Percentiles rank a stretch among this genome's conserved stretches.
Evolutionary conservation across 2,329 filamentous ascomycete species (phyloP).

Genomic region (Mycosphaerella sp.): DNA sequence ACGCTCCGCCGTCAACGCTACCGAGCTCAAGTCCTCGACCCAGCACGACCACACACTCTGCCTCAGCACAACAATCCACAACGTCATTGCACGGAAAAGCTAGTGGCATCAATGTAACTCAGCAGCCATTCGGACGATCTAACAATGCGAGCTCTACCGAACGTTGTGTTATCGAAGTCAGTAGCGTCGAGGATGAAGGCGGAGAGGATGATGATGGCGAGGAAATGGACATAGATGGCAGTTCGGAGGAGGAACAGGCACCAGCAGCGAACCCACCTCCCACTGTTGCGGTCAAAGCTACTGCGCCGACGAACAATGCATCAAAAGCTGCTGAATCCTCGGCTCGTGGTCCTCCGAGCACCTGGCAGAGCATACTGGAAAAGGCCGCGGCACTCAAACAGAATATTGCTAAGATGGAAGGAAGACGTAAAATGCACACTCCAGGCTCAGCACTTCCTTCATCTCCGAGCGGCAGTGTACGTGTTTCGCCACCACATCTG

Average conservation of each 20-base stretch:
- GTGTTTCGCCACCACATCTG: too few relatives aligned
- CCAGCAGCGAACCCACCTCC: background rate
- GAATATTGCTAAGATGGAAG: slow-evolving; percentile 38
- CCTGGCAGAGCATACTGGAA: slow-evolving; percentile 18
- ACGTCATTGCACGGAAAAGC: background rate
- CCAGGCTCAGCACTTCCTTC: background rate
- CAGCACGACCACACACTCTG: slow-evolving; percentile 54
- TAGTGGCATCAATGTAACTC: background rate
- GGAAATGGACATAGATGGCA: slow-evolving; percentile 27
- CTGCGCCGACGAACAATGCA: background rate
- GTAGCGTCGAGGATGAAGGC: slow-evolving; percentile 57
- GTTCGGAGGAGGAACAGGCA: slow-evolving; percentile 2
- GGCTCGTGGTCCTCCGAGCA: slow-evolving; percentile 19
- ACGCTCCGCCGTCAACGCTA: background rate
- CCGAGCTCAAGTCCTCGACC: slow-evolving; percentile 14
- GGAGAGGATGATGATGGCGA: slow-evolving; percentile 38
- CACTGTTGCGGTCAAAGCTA: background rate
- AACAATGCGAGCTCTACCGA: slow-evolving; percentile 46
- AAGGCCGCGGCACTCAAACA: slow-evolving; percentile 25
- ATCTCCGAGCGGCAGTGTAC: background rate
- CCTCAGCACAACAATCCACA: background rate
- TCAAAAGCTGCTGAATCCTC: slow-evolving; percentile 2
- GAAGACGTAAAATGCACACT: slow-evolving; percentile 34
- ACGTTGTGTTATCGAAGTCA: slow-evolving; percentile 75
- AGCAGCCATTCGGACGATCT: slow-evolving; percentile 42